These are phyloP conservation scores for Amphibolis antarctica DNA, from an alignment of 106 monocot species.

Conservation along the genomic window DNA sequence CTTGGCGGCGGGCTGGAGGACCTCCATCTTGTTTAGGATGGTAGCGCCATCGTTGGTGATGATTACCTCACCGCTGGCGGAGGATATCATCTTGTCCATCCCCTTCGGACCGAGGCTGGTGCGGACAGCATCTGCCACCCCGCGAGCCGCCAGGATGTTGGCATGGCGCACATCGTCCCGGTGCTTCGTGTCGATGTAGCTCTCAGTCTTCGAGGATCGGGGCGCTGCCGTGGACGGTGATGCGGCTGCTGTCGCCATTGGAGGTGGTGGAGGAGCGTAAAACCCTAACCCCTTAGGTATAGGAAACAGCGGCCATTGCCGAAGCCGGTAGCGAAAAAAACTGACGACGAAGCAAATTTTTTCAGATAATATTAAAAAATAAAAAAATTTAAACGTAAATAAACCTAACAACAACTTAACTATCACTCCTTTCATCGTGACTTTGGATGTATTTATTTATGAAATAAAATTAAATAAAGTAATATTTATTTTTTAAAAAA, in stretches of 20 bases:
- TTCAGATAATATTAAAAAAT: too few relatives aligned
- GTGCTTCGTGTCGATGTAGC: conserved; percentile 62
- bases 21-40: conserved; percentile 67
- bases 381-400: too few relatives aligned
- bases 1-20: conserved; percentile 76
- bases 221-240: conserved; percentile 6
- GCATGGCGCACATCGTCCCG: conserved; percentile 58
- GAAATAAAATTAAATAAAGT: too few relatives aligned
- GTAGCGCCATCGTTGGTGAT: conserved; percentile 96
- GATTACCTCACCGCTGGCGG: conserved; percentile 54
- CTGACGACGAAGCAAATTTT: too few relatives aligned
- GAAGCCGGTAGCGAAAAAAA: too few relatives aligned
- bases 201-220: conserved; percentile 46
- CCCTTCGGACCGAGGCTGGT: conserved; percentile 66
- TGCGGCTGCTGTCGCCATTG: conserved; percentile 24
- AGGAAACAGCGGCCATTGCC: too few relatives aligned
- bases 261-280: background rate
- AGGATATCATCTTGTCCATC: conserved; percentile 91
- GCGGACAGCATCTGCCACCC: conserved; percentile 69
- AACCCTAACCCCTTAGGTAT: conserved; percentile 29
- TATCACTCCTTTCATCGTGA: too few relatives aligned
- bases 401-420: too few relatives aligned
- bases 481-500: too few relatives aligned
- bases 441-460: too few relatives aligned
- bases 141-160: conserved; percentile 51